These are phyloP conservation scores for Cephaloascus fragrans DNA, from an alignment of 805 yeast species.

Conservation along the genomic window DNA sequence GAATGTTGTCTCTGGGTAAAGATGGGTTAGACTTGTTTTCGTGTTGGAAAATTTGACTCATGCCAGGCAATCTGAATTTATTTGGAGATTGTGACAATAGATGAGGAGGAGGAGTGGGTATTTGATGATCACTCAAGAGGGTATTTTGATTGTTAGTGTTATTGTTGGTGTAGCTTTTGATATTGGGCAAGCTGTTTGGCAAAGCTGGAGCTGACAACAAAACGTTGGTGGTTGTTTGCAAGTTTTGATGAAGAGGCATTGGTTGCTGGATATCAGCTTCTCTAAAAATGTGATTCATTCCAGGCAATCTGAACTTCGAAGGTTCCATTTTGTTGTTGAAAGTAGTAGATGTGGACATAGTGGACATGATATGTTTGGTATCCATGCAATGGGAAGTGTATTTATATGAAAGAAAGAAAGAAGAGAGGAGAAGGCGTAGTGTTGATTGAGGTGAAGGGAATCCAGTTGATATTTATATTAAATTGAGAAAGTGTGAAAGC, in stretches of 20 bases:
- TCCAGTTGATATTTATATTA: neutral
- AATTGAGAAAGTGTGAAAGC: too few species aligned
- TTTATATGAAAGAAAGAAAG: too few species aligned
- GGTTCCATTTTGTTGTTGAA: neutral
- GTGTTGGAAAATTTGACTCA: neutral
- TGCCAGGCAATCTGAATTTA: neutral
- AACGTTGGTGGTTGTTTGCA: neutral
- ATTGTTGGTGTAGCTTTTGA: too few species aligned
- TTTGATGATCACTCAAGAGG: neutral
- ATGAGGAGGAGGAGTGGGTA: neutral
- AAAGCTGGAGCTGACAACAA: too few species aligned
- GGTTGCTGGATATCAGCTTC: neutral
- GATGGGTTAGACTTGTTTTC: neutral
- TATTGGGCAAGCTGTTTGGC: too few species aligned
- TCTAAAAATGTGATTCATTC: neutral
- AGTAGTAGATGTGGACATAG: neutral
- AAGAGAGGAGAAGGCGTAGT: too few species aligned
- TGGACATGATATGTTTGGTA: neutral
- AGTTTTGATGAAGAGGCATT: neutral
- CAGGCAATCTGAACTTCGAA: neutral
- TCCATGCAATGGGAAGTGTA: neutral
- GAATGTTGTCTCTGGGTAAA: neutral
- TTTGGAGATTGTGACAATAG: neutral
- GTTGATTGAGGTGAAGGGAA: too few species aligned
- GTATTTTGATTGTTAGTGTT: neutral